Conservation (phyloP, 805 yeast genomes). For the Yarrowia sp. region DNA sequence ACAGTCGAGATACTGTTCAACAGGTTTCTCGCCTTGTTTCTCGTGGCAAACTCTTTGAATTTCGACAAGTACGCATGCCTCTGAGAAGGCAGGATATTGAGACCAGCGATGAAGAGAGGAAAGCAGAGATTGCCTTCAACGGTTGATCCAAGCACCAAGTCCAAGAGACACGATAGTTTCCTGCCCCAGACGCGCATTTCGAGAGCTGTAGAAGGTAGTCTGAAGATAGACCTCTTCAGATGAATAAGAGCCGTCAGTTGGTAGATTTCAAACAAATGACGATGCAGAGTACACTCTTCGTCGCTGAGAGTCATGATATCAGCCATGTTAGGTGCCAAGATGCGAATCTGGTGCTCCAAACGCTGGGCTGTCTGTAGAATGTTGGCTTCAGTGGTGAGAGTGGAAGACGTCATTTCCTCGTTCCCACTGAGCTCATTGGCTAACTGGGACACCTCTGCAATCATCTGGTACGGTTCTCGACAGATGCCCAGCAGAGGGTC, state of each 20-base stretch:
- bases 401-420: conserved; percentile 13
- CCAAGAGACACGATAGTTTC: conserved; percentile 63
- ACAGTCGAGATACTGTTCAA: conserved; percentile 54
- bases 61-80: conserved; percentile 50
- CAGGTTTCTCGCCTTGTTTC: conserved; percentile 74
- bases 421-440: conserved; percentile 52
- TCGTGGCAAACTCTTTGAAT: conserved; percentile 61
- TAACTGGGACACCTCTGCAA: conserved; percentile 72
- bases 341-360: conserved; percentile 59
- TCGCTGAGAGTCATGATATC: conserved; percentile 54
- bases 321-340: conserved; percentile 59
- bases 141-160: conserved; percentile 66
- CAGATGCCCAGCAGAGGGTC: conserved; percentile 79
- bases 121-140: conserved; percentile 77
- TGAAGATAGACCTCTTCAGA: conserved; percentile 67
- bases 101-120: conserved; percentile 80
- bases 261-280: conserved; percentile 73
- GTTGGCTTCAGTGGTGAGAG: conserved; percentile 18
- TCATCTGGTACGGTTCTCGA: conserved; percentile 66
- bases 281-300: conserved; percentile 67
- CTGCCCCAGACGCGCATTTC: conserved; percentile 66
- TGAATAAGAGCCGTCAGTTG: conserved; percentile 73
- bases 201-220: conserved; percentile 64
- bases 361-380: conserved; percentile 45
- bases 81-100: conserved; percentile 57